Percentiles rank a stretch among this genome's conserved stretches.
phyloP scores from a whole-genome alignment of 2,329 filamentous ascomycete species.

The Fusarium sp. region DNA sequence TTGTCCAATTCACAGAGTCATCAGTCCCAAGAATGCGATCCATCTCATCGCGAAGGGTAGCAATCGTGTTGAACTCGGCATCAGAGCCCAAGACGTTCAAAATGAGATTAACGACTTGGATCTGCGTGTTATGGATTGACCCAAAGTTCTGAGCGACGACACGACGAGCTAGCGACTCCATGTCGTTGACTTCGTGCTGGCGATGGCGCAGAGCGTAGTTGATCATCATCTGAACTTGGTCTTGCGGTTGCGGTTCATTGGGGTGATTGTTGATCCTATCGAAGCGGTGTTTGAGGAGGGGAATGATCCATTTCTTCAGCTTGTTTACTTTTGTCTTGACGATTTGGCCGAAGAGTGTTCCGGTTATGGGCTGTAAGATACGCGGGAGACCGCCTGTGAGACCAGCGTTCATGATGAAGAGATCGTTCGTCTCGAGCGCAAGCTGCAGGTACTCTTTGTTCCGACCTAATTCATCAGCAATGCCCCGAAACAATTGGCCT shows the following conservation, averaged over 20 bases:
- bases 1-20: slow-evolving; percentile 49
- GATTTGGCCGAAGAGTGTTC: slow-evolving; percentile 38
- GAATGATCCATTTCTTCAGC: slow-evolving; percentile 41
- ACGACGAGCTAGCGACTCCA: slow-evolving; percentile 45
- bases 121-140: slow-evolving; percentile 52
- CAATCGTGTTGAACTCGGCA: slow-evolving; percentile 49
- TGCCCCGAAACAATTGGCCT: fast-evolving
- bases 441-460: slow-evolving; percentile 48
- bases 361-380: slow-evolving; percentile 46
- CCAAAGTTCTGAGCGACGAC: slow-evolving; percentile 49
- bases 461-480: slow-evolving; percentile 35
- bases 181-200: slow-evolving; percentile 47
- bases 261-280: slow-evolving; percentile 7
- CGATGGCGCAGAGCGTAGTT: slow-evolving; percentile 51
- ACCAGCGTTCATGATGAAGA: slow-evolving; percentile 47
- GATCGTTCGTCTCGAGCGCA: slow-evolving; percentile 44
- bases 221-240: slow-evolving; percentile 55
- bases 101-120: slow-evolving; percentile 53
- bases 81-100: slow-evolving; percentile 50
- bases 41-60: slow-evolving; percentile 51
- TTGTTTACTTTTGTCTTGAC: slow-evolving; percentile 37
- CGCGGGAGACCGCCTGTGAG: slow-evolving; percentile 44
- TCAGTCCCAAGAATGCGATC: slow-evolving; percentile 41
- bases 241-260: slow-evolving; percentile 43
- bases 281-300: slow-evolving; percentile 32